A percentile compares a stretch with the other conserved stretches of the same genome.
These are phyloP conservation scores for Endotrypanum monterogeii DNA, from an alignment of 208 protist species.

Conservation along the genomic window DNA sequence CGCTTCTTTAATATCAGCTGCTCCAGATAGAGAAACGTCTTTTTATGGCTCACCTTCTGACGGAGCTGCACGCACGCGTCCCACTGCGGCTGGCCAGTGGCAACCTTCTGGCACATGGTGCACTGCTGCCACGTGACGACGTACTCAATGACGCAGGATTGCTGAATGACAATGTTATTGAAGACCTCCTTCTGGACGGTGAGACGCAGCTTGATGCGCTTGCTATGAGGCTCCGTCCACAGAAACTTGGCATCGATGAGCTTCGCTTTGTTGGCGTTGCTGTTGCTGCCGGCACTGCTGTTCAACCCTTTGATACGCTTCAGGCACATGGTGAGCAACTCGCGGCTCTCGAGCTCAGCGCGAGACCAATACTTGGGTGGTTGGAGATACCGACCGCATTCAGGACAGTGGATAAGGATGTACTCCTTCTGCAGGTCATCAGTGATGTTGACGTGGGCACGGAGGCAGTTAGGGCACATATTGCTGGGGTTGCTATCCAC, in stretches of 20 bases:
- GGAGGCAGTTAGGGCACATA: conserved; percentile 99
- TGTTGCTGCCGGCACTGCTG: conserved; percentile 91
- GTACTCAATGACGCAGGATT: conserved; percentile 97
- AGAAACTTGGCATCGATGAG: conserved; percentile 98
- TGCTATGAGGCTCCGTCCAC: conserved; percentile 99
- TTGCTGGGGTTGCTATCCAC: conserved; percentile 98
- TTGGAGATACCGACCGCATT: conserved; percentile 96
- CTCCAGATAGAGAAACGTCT: conserved; percentile 99
- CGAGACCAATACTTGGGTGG: conserved; percentile 97
- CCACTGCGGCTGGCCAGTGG: conserved; percentile 98
- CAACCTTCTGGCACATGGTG: conserved; percentile 94
- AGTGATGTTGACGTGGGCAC: conserved; percentile 97
- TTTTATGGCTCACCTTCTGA: conserved; percentile 99
- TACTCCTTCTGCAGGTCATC: conserved; percentile 97
- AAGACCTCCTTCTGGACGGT: conserved; percentile 99
- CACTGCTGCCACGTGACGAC: conserved; percentile 97
- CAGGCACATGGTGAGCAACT: conserved; percentile 98
- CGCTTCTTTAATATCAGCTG: conserved; percentile 99
- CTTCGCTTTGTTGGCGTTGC: conserved; percentile 94
- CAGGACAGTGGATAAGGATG: conserved; percentile 94
- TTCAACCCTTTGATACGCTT: conserved; percentile 96
- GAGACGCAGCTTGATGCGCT: conserved; percentile 98
- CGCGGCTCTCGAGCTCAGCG: conserved; percentile 97
- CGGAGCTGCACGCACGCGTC: conserved; percentile 97
- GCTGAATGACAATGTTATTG: conserved; percentile 96